These are phyloP conservation scores for Coriaria nepalensis DNA, from an alignment of 306 rosid species.

Conservation along the genomic window DNA sequence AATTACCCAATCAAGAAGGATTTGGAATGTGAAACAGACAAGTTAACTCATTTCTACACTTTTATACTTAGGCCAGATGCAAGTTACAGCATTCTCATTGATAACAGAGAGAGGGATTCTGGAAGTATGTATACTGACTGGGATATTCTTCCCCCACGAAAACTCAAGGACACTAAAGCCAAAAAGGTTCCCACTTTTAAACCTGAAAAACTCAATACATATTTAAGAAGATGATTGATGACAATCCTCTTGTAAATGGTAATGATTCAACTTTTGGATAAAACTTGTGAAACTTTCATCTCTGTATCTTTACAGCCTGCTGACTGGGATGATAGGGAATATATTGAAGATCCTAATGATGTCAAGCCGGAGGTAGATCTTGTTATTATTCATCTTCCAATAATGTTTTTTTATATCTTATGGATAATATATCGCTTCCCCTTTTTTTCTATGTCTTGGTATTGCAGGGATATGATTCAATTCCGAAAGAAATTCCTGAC, in stretches of 20 bases:
- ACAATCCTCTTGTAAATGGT: too few relatives aligned
- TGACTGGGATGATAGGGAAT: slow-evolving; percentile 91
- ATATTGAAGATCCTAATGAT: slow-evolving; percentile 68
- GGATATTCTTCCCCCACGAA: slow-evolving; percentile 98
- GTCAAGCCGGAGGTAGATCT: slow-evolving; percentile 62
- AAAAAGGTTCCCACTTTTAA: slow-evolving; percentile 26
- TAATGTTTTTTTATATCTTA: background rate
- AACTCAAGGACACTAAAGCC: slow-evolving; percentile 65
- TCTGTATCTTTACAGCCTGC: slow-evolving; percentile 42
- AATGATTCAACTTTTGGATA: too few relatives aligned
- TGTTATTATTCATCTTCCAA: too few relatives aligned
- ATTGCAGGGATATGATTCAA: slow-evolving; percentile 70
- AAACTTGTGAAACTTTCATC: too few relatives aligned
- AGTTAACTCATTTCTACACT: slow-evolving; percentile 92
- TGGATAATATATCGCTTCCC: background rate
- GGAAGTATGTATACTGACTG: slow-evolving; percentile 94
- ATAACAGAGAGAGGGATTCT: slow-evolving; percentile 82
- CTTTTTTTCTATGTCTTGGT: slow-evolving; percentile 12
- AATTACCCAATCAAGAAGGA: slow-evolving; percentile 93
- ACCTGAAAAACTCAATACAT: background rate
- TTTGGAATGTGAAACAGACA: slow-evolving; percentile 88
- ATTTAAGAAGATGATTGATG: too few relatives aligned
- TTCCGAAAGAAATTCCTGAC: slow-evolving; percentile 78
- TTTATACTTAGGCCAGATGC: slow-evolving; percentile 88
- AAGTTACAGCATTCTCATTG: slow-evolving; percentile 66